Evolutionary conservation across 225 moss, liverwort and hornwort genomes (phyloP), one percentile per base, ranked within the genome.

Genomic region (Marchantia paleacea): DNA sequence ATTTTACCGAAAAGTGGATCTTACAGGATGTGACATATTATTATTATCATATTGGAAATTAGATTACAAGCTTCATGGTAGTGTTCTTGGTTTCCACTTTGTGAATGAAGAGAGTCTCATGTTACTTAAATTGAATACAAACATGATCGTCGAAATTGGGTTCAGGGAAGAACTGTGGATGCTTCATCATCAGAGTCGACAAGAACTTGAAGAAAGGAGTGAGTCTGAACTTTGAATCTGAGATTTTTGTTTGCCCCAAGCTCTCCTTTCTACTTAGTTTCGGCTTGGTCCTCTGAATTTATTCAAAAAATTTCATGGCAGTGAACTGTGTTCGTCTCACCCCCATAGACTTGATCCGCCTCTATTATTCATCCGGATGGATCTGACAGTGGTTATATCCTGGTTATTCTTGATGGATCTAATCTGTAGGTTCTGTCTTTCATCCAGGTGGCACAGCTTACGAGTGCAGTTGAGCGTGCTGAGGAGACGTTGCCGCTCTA

Each of bases 171-270:
- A 87, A 79, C 66, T 77, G 85, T 82, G 49, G 82, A 80, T 80
- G 87, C 87, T 63, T n/a, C n/a, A n/a, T n/a, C 78, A 82, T n/a
- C 87, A 87, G 65, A 85, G 82, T 75, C 85, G 82, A 66, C 87
- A 87, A 77, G 87, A 87, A 70, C 87, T 87, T 14, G 82, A 85
- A 66, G 82, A 87, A 52, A 85, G 84, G 87, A n/a, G 87, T 87
- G 30, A 24, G 77, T 19, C 28, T 55, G 65, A 65, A 39, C 52
- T 75, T 16, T 4, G 24, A n/a, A 0, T 76, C 8, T 13, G 51
- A 53, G 15, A 30, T 52, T 13, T 69, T 13, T 0, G 10, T 50
- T n/a, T 16, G n/a, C 72, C n/a, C 24, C 72, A n/a, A 7, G 51
- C 10, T 52, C 50, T 50, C 72, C 3, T n/a, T 7, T 72, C n/a